Evolutionary conservation across 306 rosid genomes (phyloP), one percentile per base, ranked within the genome.

Genomic region (Sechiopsis laciniata): DNA sequence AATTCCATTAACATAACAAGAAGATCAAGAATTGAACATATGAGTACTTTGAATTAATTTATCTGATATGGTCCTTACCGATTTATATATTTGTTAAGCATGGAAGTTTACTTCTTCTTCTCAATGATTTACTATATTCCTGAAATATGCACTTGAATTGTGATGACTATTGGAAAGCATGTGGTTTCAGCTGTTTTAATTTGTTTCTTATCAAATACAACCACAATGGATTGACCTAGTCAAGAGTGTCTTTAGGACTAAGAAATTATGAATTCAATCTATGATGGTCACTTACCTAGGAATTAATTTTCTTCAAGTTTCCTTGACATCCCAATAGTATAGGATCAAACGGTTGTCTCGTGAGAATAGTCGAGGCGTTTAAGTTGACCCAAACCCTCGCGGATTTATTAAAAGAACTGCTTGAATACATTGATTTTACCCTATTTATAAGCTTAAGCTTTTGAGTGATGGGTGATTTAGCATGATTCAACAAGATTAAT

Each of bases 161-260:
- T 46, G 72, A 67, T 50, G 45, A 32, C 58, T 24, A 8, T 69
- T 50, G 57, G 21, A 51, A 50, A 22, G 35, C 59, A 24, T 22
- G 10, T 45, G 74, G 45, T 50, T 50, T 21, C 22, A 69, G 74
- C 74, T 69, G 59, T 69, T 69, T 50, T 22, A 16, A 50, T 50
- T 45, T 69, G 21, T 26, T 48, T 68, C 56, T 68, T 68, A 46
- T 32, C 3, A 32, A 32, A 32, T 32, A 32, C 37, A 32, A 32
- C 37, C 37, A 32, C 37, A 5, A 32, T 32, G 37, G 37, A 32
- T 32, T 32, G 37, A 32, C 37, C 37, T 32, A 3, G 5, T 4
- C 37, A 32, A 32, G 37, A 32, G 5, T 1, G 37, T 32, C 37
- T 32, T 3, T 1, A 32, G 37, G 3, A 32, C 5, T 32, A 32